Evolutionary conservation across 805 yeast species (phyloP), one percentile per base, ranked within the genome.

Genomic region (Torulaspora quercuum): DNA sequence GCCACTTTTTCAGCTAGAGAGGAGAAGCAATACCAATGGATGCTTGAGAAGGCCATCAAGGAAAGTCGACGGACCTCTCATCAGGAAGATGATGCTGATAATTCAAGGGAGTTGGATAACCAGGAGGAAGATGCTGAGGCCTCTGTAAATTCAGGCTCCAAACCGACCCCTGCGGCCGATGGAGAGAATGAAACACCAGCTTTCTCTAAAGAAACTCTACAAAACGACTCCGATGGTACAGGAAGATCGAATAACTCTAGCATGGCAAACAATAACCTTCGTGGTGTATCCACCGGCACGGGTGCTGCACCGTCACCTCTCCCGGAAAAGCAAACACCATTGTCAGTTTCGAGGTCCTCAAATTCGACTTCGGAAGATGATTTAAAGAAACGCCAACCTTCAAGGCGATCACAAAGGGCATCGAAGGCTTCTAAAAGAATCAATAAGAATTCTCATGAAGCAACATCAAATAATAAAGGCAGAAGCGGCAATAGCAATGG

Each of bases 1-100:
- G 68, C 65, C 6, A 65, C 68, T 5, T 61, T 54, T 16, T 52
- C 55, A 33, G 65, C 69, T 2, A 57, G 70, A 42, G 70, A 67
- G 42, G 72, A 68, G 37, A 64, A 65, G n/a, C 66, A 68, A 25
- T 68, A 66, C 40, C 70, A 66, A 45, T 56, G 63, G 17, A 57
- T 67, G 61, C 46, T 68, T 9, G 65, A 68, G 37, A 57, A 67
- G 38, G 72, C 64, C 0, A 53, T 68, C 33, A 60, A 61, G 28
- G 72, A 66, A 41, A 64, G 70, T 35, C 59, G 61, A 44, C 59
- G 60, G 24, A 63, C 64, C 17, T 65, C 66, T 1, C 53, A 52
- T 20, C 47, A 43, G n/a, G 50, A 37, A 11, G 45, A 28, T 7
- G 37, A 27, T 10, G 32, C 23, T 4, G 33, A 6, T 15, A 25